These are phyloP conservation scores for Blastobotrys arbuscula DNA, from an alignment of 1,139 yeast species.

Conservation along the genomic window DNA sequence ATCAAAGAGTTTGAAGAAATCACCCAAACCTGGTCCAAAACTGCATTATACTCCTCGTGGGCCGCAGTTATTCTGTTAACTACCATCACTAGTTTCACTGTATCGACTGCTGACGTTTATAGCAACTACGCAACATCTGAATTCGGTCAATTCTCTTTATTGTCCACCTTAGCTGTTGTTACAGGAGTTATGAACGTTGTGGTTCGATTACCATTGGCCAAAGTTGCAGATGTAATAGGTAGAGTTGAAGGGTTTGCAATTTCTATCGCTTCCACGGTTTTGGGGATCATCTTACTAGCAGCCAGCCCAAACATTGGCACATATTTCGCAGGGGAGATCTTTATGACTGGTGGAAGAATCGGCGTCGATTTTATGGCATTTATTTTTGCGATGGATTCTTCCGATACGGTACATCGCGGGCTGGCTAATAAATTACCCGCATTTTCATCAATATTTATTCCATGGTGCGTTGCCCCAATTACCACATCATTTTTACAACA, in stretches of 20 bases:
- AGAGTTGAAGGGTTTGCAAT: slow-evolving; percentile 38
- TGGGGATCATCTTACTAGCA: not conserved
- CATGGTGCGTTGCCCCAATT: slow-evolving; percentile 18
- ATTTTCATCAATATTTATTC: slow-evolving; percentile 15
- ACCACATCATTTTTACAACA: slow-evolving; percentile 18
- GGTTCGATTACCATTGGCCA: slow-evolving; percentile 39
- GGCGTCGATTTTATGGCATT: slow-evolving; percentile 37
- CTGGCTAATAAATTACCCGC: slow-evolving; percentile 34
- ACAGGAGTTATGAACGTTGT: slow-evolving; percentile 38
- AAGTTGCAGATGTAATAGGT: slow-evolving; percentile 38
- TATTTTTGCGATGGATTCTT: slow-evolving; percentile 38
- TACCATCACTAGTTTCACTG: slow-evolving; percentile 37
- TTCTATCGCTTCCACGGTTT: slow-evolving; percentile 28
- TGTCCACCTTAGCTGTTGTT: slow-evolving; percentile 39
- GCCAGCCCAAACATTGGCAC: slow-evolving; percentile 30
- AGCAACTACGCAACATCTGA: slow-evolving; percentile 39
- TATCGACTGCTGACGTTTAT: slow-evolving; percentile 36
- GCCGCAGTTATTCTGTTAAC: slow-evolving; percentile 36
- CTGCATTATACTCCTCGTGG: slow-evolving; percentile 23
- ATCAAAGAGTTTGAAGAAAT: slow-evolving; percentile 8
- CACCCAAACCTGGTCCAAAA: slow-evolving; percentile 21
- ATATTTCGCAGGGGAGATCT: slow-evolving; percentile 34
- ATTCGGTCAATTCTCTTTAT: slow-evolving; percentile 37
- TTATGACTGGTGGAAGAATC: slow-evolving; percentile 35
- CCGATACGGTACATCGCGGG: slow-evolving; percentile 36